phyloP scores from a whole-genome alignment of 768 basidiomycete species.

The Tricholoma sp. region DNA sequence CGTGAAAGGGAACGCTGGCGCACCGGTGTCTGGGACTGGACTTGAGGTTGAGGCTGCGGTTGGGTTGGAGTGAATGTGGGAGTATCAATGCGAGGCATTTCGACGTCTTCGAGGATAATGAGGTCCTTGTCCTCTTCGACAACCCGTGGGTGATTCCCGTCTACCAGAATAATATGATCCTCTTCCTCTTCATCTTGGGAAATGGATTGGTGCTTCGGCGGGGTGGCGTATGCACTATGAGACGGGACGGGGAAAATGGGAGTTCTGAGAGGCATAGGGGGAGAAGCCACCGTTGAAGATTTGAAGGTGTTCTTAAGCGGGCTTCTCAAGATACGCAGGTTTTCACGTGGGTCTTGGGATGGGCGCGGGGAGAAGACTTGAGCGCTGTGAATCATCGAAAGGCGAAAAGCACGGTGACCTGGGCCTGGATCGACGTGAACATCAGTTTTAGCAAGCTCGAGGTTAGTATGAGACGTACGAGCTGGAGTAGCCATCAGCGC shows the following conservation, averaged over 20 bases:
- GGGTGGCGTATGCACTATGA: conserved; percentile 3
- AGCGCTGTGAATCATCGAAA: conserved; percentile 73
- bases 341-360: conserved; percentile 53
- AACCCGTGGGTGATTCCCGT: conserved; percentile 61
- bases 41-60: conserved; percentile 13
- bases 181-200: conserved; percentile 33
- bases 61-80: conserved; percentile 10
- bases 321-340: conserved; percentile 57
- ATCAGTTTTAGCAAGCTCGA: not conserved
- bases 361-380: conserved; percentile 69
- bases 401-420: conserved; percentile 46
- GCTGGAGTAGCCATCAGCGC: conserved; percentile 46
- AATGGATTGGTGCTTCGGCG: conserved; percentile 12
- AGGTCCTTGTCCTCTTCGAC: conserved; percentile 68
- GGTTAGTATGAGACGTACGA: conserved; percentile 26
- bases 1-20: conserved; percentile 35
- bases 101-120: conserved; percentile 68
- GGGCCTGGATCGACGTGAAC: conserved; percentile 17
- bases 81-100: conserved; percentile 19
- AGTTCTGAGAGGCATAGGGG: conserved; percentile 5
- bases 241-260: conserved; percentile 5
- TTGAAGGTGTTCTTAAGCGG: conserved; percentile 41
- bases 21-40: conserved; percentile 30
- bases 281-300: conserved; percentile 21
- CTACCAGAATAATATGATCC: conserved; percentile 55